Conservation (phyloP, 108 stramenopile species). For the Cyclotella sp. region DNA sequence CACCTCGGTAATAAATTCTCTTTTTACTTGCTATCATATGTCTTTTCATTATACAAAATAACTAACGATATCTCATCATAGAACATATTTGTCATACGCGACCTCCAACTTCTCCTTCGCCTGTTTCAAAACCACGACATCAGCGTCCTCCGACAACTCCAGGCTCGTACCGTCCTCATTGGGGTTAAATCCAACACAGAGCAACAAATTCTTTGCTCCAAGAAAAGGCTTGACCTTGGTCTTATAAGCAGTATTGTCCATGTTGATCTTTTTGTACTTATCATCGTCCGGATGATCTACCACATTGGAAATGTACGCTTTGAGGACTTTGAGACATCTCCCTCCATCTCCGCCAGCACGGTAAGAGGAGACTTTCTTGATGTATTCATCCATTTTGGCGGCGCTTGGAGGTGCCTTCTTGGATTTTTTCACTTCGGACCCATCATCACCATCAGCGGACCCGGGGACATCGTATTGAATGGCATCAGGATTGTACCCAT, state of each 20-base stretch:
- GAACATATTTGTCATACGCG: conserved; percentile 64
- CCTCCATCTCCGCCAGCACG: conserved; percentile 94
- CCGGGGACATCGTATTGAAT: conserved; percentile 78
- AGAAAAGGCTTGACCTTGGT: conserved; percentile 86
- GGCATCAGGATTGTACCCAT: conserved; percentile 93
- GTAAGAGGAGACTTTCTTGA: conserved; percentile 79
- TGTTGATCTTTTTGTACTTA: conserved; percentile 89
- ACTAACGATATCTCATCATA: conserved; percentile 21
- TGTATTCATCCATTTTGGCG: conserved; percentile 87
- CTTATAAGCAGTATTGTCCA: conserved; percentile 94
- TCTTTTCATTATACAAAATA: background rate
- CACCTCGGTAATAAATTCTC: too few species aligned
- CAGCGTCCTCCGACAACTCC: conserved; percentile 67
- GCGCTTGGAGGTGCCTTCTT: conserved; percentile 61
- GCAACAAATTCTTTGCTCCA: conserved; percentile 78
- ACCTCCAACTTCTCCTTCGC: conserved; percentile 79
- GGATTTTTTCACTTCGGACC: conserved; percentile 41
- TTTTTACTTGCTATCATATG: background rate
- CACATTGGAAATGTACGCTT: conserved; percentile 87
- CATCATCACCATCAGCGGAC: conserved; percentile 44
- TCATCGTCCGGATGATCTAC: conserved; percentile 85
- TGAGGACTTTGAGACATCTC: conserved; percentile 88
- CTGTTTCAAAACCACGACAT: conserved; percentile 59
- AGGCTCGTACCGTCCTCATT: conserved; percentile 56
- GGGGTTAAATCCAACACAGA: conserved; percentile 82